Evolutionary conservation across 805 yeast genomes (phyloP), one percentile per base, ranked within the genome.

Genomic region (Ogataea thermomethanolica): DNA sequence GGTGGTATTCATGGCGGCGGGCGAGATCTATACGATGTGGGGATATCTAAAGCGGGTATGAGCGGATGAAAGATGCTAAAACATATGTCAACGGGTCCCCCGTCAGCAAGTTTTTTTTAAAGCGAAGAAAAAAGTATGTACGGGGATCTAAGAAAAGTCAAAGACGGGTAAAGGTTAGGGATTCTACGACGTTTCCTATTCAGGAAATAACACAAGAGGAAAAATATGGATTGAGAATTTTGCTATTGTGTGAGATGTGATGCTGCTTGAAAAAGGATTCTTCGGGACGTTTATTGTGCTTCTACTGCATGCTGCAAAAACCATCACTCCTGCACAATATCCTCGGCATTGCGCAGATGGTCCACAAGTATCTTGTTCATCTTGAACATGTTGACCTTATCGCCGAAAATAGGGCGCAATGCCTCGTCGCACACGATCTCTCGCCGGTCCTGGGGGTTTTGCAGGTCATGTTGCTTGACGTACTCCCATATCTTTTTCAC

Each of bases 401-500:
- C 71, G 21, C 87, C 88, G 60, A 84, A 84, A 1, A 85, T 53
- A 2, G 69, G 70, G 38, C 61, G 62, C 64, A 84, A 58, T 41
- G 62, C 69, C 0, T 70, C 83, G 51, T 82, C 88, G 53, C 87
- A 81, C 3, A 75, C 12, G 5, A 86, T 79, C 41, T 77, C 78
- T 38, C 91, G 67, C 46, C 73, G 71, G 59, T 86, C 85, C 1
- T 65, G 52, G 1, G 89, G 84, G 46, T 83, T 77, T 56, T 85
- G 95, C 23, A 86, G 60, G 22, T 74, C 59, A 44, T 82, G 56
- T 8, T 58, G 73, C 51, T 79, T 81, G 41, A 87, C 83, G 58
- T 87, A 77, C 10, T 68, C 73, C 95, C 95, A 85, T 5, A 84
- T 57, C 33, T 61, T 61, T 46, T 82, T 82, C 8, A 84, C 89